These are phyloP conservation scores for Cercospora sp. DNA, from an alignment of 2,329 filamentous ascomycete species.

Conservation along the genomic window DNA sequence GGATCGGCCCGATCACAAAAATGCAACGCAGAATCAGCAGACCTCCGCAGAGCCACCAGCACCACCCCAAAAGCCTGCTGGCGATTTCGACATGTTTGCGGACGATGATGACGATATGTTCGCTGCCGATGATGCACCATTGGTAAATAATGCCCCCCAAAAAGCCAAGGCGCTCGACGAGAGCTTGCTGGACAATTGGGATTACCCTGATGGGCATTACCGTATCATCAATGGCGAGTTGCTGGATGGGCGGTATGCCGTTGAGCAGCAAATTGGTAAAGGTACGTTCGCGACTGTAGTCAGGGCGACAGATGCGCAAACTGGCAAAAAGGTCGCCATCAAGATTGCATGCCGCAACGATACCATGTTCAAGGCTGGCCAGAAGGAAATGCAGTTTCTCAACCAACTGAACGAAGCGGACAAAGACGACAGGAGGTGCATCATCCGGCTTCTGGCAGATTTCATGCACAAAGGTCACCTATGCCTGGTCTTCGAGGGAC, in stretches of 20 bases:
- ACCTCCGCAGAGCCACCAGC: slow-evolving; percentile 2
- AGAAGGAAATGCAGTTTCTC: slow-evolving; percentile 91
- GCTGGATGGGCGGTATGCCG: slow-evolving; percentile 83
- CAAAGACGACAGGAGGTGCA: slow-evolving; percentile 83
- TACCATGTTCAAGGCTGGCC: slow-evolving; percentile 72
- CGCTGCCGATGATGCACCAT: slow-evolving; percentile 57
- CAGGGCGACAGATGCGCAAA: slow-evolving; percentile 75
- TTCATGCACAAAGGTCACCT: slow-evolving; percentile 96
- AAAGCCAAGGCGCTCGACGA: slow-evolving; percentile 62
- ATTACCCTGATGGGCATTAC: slow-evolving; percentile 94
- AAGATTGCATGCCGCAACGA: slow-evolving; percentile 97
- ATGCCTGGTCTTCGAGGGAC: slow-evolving; percentile 95
- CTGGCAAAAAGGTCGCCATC: slow-evolving; percentile 75
- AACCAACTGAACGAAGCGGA: slow-evolving; percentile 84
- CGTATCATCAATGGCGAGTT: slow-evolving; percentile 90
- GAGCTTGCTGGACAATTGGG: slow-evolving; percentile 85
- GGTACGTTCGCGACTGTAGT: slow-evolving; percentile 98
- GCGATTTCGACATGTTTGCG: slow-evolving; percentile 63
- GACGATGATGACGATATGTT: slow-evolving; percentile 80
- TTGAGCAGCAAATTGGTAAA: slow-evolving; percentile 82
- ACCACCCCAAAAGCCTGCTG: slow-evolving; percentile 15
- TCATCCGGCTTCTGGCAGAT: slow-evolving; percentile 80
- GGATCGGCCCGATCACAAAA: slow-evolving; percentile 52
- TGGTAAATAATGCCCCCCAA: slow-evolving; percentile 49
- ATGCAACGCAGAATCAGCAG: slow-evolving; percentile 29